A percentile compares a stretch with the other conserved stretches of the same genome.
phyloP scores from a whole-genome alignment of 257 asterid genomes.

The Apocynum venetum region DNA sequence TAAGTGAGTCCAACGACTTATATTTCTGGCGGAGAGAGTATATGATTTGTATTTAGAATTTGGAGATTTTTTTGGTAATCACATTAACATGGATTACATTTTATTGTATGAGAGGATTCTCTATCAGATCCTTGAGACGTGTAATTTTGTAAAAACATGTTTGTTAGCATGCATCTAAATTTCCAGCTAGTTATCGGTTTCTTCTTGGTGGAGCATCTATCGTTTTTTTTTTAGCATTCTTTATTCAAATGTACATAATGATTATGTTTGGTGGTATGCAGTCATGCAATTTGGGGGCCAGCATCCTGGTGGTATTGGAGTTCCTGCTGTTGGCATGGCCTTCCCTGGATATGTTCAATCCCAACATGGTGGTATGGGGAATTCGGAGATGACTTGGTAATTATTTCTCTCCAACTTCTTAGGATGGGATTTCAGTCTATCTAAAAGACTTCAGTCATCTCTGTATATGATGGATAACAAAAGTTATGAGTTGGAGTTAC shows the following conservation, averaged over 20 bases:
- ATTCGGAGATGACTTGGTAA: slow-evolving; percentile 99
- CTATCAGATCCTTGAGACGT: background rate
- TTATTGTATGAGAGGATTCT: background rate
- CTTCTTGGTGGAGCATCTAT: background rate
- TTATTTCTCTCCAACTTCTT: background rate
- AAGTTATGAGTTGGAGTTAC: background rate
- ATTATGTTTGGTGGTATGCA: slow-evolving; percentile 24
- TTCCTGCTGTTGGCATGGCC: slow-evolving; percentile 99
- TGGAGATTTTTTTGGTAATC: background rate
- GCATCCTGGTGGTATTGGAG: slow-evolving; percentile 92
- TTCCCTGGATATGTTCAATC: slow-evolving; percentile 96
- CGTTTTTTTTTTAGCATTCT: background rate
- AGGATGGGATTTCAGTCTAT: background rate
- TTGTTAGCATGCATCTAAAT: background rate
- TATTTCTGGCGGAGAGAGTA: no score
- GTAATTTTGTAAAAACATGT: background rate
- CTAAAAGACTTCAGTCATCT: background rate
- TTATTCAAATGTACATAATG: background rate
- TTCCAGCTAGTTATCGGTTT: background rate
- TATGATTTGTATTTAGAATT: background rate
- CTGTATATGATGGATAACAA: background rate
- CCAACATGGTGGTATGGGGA: slow-evolving; percentile 68
- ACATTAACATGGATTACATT: background rate
- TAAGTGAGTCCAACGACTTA: no score
- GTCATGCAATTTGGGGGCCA: slow-evolving; percentile 95